phyloP scores from a whole-genome alignment of 495 filamentous ascomycete species.

The Lepidopterella palustris region DNA sequence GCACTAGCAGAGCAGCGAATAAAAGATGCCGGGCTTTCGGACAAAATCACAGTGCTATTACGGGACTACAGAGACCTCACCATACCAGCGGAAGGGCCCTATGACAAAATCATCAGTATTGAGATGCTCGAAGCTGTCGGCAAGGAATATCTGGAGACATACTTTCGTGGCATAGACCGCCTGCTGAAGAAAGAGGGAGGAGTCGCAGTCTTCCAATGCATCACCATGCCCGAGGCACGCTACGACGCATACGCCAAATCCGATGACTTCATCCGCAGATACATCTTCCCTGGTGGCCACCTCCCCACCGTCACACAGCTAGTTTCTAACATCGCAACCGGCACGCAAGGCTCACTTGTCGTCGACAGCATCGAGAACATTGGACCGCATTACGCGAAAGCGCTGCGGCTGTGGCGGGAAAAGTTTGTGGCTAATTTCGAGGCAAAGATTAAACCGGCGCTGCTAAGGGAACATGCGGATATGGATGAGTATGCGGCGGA shows the following conservation, averaged over 20 bases:
- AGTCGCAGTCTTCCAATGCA: conserved; percentile 66
- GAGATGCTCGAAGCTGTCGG: conserved; percentile 76
- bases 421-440: conserved; percentile 57
- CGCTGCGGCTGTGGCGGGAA: conserved; percentile 60
- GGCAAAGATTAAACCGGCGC: conserved; percentile 47
- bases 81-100: conserved; percentile 44
- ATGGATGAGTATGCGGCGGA: conserved; percentile 49
- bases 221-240: conserved; percentile 61
- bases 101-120: conserved; percentile 63
- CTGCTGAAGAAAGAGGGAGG: conserved; percentile 58
- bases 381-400: conserved; percentile 63
- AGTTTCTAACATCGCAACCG: conserved; percentile 50
- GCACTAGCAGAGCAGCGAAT: conserved; percentile 54
- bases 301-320: conserved; percentile 60
- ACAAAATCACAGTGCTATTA: conserved; percentile 51
- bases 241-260: conserved; percentile 41
- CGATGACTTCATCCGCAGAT: conserved; percentile 60
- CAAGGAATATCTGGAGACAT: conserved; percentile 53
- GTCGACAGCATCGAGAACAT: conserved; percentile 61
- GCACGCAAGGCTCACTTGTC: conserved; percentile 52
- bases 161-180: conserved; percentile 44
- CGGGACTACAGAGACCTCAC: conserved; percentile 56
- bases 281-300: conserved; percentile 71
- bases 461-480: conserved; percentile 43
- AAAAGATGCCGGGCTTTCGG: conserved; percentile 43